phyloP scores from a whole-genome alignment of 2,329 filamentous ascomycete genomes.

The Ceratocystis papillata region DNA sequence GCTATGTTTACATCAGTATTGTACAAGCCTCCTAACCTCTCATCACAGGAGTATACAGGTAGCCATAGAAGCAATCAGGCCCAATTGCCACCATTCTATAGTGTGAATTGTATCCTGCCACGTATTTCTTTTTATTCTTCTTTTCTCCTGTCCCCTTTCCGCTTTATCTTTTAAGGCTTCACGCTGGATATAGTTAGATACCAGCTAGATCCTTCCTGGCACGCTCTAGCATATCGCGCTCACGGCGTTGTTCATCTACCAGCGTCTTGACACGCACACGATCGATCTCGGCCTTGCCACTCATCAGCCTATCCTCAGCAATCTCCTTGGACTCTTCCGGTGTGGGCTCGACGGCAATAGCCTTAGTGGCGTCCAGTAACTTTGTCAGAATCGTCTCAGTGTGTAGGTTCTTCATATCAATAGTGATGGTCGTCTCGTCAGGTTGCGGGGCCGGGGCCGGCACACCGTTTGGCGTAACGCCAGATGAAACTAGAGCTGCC shows the following conservation, averaged over 20 bases:
- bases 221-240: constrained; percentile 22
- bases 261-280: constrained; percentile 17
- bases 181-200: constrained; percentile 30
- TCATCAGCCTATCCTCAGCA: constrained; percentile 11
- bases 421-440: constrained; percentile 42
- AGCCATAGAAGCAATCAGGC: neutral
- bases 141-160: constrained; percentile 38
- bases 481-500: constrained; percentile 38
- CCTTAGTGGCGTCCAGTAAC: constrained; percentile 53
- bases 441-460: constrained; percentile 38
- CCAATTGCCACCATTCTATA: constrained; percentile 43
- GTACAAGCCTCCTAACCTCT: neutral
- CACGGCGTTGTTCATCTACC: constrained; percentile 21
- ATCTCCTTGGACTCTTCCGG: constrained; percentile 47
- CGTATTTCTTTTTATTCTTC: constrained; percentile 44
- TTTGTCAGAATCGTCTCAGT: constrained; percentile 53
- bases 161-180: neutral
- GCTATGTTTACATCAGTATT: constrained; percentile 10
- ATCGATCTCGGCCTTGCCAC: constrained; percentile 14
- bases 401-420: constrained; percentile 54
- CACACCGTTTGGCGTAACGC: constrained; percentile 36
- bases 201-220: constrained; percentile 21
- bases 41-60: constrained; percentile 2
- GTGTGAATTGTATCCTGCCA: constrained; percentile 41
- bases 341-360: constrained; percentile 45